phyloP scores from a whole-genome alignment of 371 early-diverging fungal genomes.

The Mortierella sp. region DNA sequence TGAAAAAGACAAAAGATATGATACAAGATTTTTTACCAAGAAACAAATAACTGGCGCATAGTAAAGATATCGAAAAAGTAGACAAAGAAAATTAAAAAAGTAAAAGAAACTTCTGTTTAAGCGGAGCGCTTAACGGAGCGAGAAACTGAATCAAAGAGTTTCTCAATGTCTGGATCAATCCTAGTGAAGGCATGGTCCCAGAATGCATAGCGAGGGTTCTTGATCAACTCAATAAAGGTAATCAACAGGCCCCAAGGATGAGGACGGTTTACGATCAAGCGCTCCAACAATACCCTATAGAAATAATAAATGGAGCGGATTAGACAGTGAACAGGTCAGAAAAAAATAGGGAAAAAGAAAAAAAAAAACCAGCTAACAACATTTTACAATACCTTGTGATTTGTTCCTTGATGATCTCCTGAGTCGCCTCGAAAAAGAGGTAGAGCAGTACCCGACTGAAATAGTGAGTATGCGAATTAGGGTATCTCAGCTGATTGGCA shows the following conservation, averaged over 20 bases:
- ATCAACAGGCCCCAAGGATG: slow-evolving; percentile 98
- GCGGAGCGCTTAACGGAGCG: slow-evolving; percentile 60
- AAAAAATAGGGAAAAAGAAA: not conserved
- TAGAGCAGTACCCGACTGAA: slow-evolving; percentile 90
- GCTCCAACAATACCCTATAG: slow-evolving; percentile 90
- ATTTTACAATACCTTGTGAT: slow-evolving; percentile 75
- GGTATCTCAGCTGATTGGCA: slow-evolving; percentile 97
- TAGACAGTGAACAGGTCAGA: not conserved
- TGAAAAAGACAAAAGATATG: slow-evolving; percentile 1
- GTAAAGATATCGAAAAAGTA: slow-evolving; percentile 6
- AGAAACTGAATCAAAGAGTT: slow-evolving; percentile 80
- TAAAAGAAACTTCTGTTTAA: slow-evolving; percentile 9
- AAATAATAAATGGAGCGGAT: not conserved
- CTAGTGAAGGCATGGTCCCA: slow-evolving; percentile 87
- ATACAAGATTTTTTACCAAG: slow-evolving; percentile 1
- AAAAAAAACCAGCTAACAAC: no score
- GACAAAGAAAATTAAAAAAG: not conserved
- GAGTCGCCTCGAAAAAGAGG: slow-evolving; percentile 86
- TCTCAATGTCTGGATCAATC: slow-evolving; percentile 80
- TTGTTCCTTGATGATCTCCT: slow-evolving; percentile 92
- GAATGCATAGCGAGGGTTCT: slow-evolving; percentile 92
- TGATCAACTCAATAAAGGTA: slow-evolving; percentile 96
- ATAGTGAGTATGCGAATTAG: slow-evolving; percentile 96
- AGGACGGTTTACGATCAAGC: slow-evolving; percentile 95
- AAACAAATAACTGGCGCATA: not conserved